Base-by-base conservation (phyloP, 2,329 filamentous ascomycete species). In the Fusarium sp. region DNA sequence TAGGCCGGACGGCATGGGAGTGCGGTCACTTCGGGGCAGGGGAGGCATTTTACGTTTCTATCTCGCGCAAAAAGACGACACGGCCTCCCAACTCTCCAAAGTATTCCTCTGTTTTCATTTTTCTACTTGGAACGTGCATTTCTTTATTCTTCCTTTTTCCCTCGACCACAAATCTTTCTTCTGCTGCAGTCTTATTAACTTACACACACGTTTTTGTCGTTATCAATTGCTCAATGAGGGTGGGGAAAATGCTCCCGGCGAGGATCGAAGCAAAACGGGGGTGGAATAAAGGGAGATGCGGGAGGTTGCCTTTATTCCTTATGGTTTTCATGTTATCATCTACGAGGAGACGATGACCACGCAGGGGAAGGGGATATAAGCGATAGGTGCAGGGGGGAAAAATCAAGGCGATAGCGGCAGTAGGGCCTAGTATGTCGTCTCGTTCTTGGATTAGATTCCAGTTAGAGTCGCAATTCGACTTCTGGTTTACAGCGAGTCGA, bases 371-470 rank as follows among this genome's bases (percentile, higher is more conserved):
- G 37, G 36, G 15, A 21, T 33, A 42, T 35, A 39, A 41, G 36
- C 21, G 32, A 39, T 27, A 36, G 29, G 19, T 9, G 33, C 29
- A 23, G 15, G 31, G 35, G 33, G 44, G 10, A 42, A 45, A 50
- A 51, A 45, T 15, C 17, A 59, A 66, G 59, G 46, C 44, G 46
- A 56, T 35, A 44, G 49, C 49, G 54, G 38, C 53, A 55, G 62
- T 52, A 47, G 49, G 47, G 37, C 53, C 35, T 54, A 39, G 36
- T 48, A 53, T 47, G 35, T 54, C 42, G 50, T 53, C 31, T 33
- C 49, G 31, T 54, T 66, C 36, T 65, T 67, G 59, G 60, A 60
- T 61, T 66, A 69, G 67, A 69, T 65, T 58, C 68, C 68, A 66
- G 65, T 37, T 69, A 68, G 65, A 64, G 65, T 61, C 59, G 56